These are phyloP conservation scores for Calvatia gigantea DNA, from an alignment of 768 basidiomycete species.

Conservation along the genomic window DNA sequence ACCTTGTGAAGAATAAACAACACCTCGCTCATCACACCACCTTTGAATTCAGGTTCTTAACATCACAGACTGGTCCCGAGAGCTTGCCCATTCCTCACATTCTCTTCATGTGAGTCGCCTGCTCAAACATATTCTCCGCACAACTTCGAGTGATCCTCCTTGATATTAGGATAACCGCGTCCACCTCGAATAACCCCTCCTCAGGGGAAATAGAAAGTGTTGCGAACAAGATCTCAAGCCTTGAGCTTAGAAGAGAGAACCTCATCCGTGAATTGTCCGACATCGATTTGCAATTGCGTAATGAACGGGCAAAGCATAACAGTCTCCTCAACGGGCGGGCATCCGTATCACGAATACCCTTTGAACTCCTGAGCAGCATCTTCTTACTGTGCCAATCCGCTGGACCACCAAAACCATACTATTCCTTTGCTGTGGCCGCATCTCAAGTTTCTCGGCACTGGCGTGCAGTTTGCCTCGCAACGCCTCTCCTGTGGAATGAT, in stretches of 20 bases:
- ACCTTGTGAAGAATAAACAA: not conserved
- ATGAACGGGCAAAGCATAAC: slow-evolving; percentile 28
- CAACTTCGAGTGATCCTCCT: not conserved
- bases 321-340: slow-evolving; percentile 31
- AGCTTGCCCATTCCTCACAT: not conserved
- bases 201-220: slow-evolving; percentile 6
- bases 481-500: slow-evolving; percentile 42
- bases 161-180: not conserved
- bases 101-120: not conserved
- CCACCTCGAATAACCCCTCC: not conserved
- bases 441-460: slow-evolving; percentile 45
- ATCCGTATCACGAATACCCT: slow-evolving; percentile 33
- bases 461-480: slow-evolving; percentile 36
- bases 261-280: slow-evolving; percentile 32
- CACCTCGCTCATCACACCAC: not conserved
- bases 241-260: slow-evolving; percentile 24
- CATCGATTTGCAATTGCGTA: slow-evolving; percentile 28
- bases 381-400: slow-evolving; percentile 31
- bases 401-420: slow-evolving; percentile 7
- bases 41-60: not conserved
- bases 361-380: slow-evolving; percentile 37
- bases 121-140: not conserved
- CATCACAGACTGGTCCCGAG: not conserved
- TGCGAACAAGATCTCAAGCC: slow-evolving; percentile 18
- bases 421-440: slow-evolving; percentile 31